Evolutionary conservation across 2,329 filamentous ascomycete genomes (phyloP).

Genomic region (Leptographium lundbergii): DNA sequence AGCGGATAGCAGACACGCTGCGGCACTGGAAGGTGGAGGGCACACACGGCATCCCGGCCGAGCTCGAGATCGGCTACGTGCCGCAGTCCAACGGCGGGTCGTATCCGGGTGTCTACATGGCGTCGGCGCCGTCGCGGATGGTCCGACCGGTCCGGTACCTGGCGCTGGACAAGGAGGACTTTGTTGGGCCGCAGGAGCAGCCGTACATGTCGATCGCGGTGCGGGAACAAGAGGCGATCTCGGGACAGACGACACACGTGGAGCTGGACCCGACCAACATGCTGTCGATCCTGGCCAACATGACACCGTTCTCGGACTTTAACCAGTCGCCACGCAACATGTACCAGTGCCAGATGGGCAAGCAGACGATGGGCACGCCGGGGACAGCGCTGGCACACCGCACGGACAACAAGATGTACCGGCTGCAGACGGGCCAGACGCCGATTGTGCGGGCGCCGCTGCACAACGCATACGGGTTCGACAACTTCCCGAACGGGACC

Average conservation of each 20-base stretch:
- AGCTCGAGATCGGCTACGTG: constrained; percentile 86
- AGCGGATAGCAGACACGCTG: constrained; percentile 71
- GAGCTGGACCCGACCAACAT: constrained; percentile 94
- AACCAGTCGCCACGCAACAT: constrained; percentile 98
- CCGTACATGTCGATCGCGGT: constrained; percentile 97
- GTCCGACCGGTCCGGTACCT: constrained; percentile 86
- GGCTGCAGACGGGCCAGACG: constrained; percentile 88
- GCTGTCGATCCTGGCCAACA: constrained; percentile 92
- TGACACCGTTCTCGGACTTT: constrained; percentile 97
- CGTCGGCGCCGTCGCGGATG: constrained; percentile 76
- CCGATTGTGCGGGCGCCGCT: constrained; percentile 84
- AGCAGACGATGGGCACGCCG: constrained; percentile 97
- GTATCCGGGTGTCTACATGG: constrained; percentile 92
- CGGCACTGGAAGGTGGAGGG: constrained; percentile 94
- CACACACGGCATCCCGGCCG: constrained; percentile 61
- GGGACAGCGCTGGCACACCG: constrained; percentile 73
- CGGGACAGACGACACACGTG: constrained; percentile 85
- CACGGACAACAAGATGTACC: constrained; percentile 95
- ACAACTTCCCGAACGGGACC: constrained; percentile 95
- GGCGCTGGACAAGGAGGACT: constrained; percentile 73
- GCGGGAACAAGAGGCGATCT: constrained; percentile 72
- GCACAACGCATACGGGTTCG: constrained; percentile 91
- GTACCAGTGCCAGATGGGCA: constrained; percentile 99
- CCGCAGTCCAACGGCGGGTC: constrained; percentile 83
- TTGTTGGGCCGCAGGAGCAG: constrained; percentile 86